Percentiles rank a stretch among this genome's conserved stretches.
Conservation (phyloP, 352 stramenopile genomes). For the Phytophthora chlamydospora region DNA sequence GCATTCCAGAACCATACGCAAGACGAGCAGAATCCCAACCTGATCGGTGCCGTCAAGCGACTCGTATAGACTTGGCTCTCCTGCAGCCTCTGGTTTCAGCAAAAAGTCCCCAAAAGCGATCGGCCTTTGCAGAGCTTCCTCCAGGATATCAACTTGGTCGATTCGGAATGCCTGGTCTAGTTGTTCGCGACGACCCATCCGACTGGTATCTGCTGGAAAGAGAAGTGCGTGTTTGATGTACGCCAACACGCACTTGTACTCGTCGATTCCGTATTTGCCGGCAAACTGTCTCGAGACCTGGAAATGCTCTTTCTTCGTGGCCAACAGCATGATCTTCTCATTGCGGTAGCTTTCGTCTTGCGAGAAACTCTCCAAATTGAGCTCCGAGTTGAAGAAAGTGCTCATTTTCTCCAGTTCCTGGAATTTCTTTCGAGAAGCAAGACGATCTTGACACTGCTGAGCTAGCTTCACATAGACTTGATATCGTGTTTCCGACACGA, state of each 20-base stretch:
- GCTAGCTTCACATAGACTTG: slow-evolving; percentile 45
- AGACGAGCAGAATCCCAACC: slow-evolving; percentile 67
- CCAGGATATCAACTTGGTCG: slow-evolving; percentile 60
- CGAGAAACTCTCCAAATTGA: slow-evolving; percentile 66
- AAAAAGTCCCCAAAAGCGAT: slow-evolving; percentile 63
- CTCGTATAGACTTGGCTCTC: slow-evolving; percentile 55
- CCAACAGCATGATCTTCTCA: slow-evolving; percentile 53
- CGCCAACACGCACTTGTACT: slow-evolving; percentile 62
- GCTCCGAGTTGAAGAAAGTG: slow-evolving; percentile 60
- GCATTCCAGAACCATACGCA: slow-evolving; percentile 80
- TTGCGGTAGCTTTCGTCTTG: slow-evolving; percentile 56
- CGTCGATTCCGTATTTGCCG: slow-evolving; percentile 69
- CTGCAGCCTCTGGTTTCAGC: slow-evolving; percentile 24
- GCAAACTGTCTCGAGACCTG: slow-evolving; percentile 59
- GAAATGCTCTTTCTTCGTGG: slow-evolving; percentile 58
- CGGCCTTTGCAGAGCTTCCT: slow-evolving; percentile 66
- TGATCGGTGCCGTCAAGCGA: slow-evolving; percentile 66
- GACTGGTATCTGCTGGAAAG: slow-evolving; percentile 8
- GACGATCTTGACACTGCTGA: slow-evolving; percentile 47
- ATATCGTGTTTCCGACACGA: slow-evolving; percentile 20
- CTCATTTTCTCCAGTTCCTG: slow-evolving; percentile 72
- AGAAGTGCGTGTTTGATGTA: slow-evolving; percentile 67
- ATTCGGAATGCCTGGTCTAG: slow-evolving; percentile 70
- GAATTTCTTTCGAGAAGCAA: slow-evolving; percentile 58
- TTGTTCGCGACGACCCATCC: slow-evolving; percentile 55